Percentiles rank a stretch among this genome's conserved stretches.
Evolutionary conservation across 345 rosid species (phyloP).

Genomic region (Gynandropsis gynandra): DNA sequence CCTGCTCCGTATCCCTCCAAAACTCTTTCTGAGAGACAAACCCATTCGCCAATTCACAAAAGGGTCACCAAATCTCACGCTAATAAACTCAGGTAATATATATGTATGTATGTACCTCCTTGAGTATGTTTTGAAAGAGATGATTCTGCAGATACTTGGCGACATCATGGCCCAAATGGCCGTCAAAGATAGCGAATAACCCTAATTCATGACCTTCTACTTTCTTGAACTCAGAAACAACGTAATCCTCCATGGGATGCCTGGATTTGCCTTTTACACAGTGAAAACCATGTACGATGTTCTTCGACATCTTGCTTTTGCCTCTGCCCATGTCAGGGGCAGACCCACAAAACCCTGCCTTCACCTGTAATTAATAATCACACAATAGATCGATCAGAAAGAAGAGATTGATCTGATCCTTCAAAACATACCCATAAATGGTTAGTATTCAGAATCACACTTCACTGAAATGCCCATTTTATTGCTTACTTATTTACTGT

Average conservation of each 20-base stretch:
- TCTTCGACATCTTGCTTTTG: conserved; percentile 53
- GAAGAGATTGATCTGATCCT: too few relatives aligned
- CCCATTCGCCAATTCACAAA: not conserved
- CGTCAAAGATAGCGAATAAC: conserved; percentile 80
- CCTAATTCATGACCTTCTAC: conserved; percentile 52
- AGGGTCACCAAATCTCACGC: not conserved
- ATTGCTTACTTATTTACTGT: not conserved
- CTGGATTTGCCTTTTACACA: conserved; percentile 69
- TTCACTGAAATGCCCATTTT: not conserved
- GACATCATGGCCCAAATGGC: conserved; percentile 81
- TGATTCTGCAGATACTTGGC: conserved; percentile 64
- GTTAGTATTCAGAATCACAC: not conserved
- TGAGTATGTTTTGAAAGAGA: conserved; percentile 64
- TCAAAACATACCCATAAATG: not conserved
- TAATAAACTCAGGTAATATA: not conserved
- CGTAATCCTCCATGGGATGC: conserved; percentile 80
- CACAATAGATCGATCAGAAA: too few relatives aligned
- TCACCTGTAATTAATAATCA: conserved; percentile 28
- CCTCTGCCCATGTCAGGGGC: conserved; percentile 68
- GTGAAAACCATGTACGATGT: conserved; percentile 64
- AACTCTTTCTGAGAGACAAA: conserved; percentile 48
- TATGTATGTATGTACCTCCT: conserved; percentile 38
- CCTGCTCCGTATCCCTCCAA: conserved; percentile 57
- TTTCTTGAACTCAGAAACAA: conserved; percentile 53
- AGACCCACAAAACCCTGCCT: conserved; percentile 47